These are phyloP conservation scores for Sporothrix sp. DNA, from an alignment of 2,329 filamentous ascomycete species.

Conservation along the genomic window DNA sequence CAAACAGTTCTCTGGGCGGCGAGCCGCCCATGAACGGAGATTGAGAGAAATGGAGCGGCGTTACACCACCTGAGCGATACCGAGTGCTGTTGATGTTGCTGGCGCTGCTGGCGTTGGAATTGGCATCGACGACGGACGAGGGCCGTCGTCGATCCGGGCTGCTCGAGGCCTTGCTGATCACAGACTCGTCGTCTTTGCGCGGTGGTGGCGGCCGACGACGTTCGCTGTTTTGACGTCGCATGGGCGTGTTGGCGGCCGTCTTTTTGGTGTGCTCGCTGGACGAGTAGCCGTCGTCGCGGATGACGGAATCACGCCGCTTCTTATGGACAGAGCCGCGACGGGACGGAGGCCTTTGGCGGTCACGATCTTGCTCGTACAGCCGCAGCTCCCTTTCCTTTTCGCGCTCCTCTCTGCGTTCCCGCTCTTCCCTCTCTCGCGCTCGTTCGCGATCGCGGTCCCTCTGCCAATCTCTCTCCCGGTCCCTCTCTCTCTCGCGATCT, in stretches of 20 bases:
- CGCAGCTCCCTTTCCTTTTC: slow-evolving; percentile 7
- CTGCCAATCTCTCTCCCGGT: background rate
- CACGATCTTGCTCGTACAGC: slow-evolving; percentile 7
- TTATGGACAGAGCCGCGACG: slow-evolving; percentile 21
- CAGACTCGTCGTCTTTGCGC: slow-evolving; percentile 27
- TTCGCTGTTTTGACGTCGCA: slow-evolving; percentile 22
- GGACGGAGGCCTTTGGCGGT: slow-evolving; percentile 17
- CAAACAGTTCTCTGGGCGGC: background rate
- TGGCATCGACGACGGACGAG: slow-evolving; percentile 16
- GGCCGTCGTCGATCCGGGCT: slow-evolving; percentile 11
- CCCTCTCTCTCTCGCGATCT: slow-evolving; percentile 6
- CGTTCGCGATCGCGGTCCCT: slow-evolving; percentile 8
- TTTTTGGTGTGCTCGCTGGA: slow-evolving; percentile 30
- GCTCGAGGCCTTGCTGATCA: slow-evolving; percentile 6
- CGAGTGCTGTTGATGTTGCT: slow-evolving; percentile 21
- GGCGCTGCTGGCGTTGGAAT: background rate
- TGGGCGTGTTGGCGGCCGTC: slow-evolving; percentile 10
- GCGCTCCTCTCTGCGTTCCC: background rate
- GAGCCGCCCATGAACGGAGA: slow-evolving; percentile 8
- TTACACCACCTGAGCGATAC: no score
- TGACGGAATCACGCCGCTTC: slow-evolving; percentile 21
- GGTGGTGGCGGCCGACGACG: slow-evolving; percentile 28
- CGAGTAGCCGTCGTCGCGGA: slow-evolving; percentile 29
- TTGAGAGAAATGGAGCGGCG: no score
- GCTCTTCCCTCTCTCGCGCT: slow-evolving; percentile 9